Evolutionary conservation across 192 early-diverging fungal genomes (phyloP).

Genomic region (Coemansia sp.): DNA sequence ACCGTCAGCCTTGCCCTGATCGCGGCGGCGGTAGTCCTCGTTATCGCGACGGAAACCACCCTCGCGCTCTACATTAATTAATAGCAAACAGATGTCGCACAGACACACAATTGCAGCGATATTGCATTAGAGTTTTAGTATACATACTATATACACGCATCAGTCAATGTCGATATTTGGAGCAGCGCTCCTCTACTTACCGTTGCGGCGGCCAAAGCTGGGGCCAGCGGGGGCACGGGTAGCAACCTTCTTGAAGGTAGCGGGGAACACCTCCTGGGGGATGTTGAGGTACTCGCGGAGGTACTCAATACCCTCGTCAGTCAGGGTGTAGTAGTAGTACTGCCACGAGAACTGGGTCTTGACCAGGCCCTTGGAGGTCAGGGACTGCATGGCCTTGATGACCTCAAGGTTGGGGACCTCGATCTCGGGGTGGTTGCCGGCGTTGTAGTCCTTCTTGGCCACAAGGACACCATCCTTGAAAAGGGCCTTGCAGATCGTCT

Average conservation of each 20-base stretch:
- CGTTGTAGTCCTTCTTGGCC: conserved; percentile 99
- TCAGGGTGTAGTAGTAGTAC: conserved; percentile 99
- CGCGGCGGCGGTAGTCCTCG: conserved; percentile 83
- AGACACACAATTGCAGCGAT: too few relatives aligned
- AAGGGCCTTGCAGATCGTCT: conserved; percentile 91
- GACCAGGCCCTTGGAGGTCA: conserved; percentile 90
- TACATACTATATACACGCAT: neutral
- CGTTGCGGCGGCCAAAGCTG: conserved; percentile 63
- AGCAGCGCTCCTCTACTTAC: conserved; percentile 20
- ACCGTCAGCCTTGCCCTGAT: conserved; percentile 88
- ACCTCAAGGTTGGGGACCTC: conserved; percentile 98
- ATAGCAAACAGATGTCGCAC: too few relatives aligned
- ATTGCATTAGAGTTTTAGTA: too few relatives aligned
- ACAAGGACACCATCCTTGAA: conserved; percentile 99
- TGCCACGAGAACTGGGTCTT: conserved; percentile 99
- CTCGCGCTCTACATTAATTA: conserved; percentile 74
- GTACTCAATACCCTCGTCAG: conserved; percentile 96
- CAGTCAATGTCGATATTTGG: neutral
- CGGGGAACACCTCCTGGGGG: conserved; percentile 94
- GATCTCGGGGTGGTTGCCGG: conserved; percentile 91
- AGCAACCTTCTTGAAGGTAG: conserved; percentile 96
- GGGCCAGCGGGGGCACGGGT: conserved; percentile 62
- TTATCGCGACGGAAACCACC: conserved; percentile 69
- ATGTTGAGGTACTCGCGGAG: conserved; percentile 96
- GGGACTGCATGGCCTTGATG: conserved; percentile 98